phyloP scores from a whole-genome alignment of 2,329 filamentous ascomycete species.

The Aspergillus sp. region DNA sequence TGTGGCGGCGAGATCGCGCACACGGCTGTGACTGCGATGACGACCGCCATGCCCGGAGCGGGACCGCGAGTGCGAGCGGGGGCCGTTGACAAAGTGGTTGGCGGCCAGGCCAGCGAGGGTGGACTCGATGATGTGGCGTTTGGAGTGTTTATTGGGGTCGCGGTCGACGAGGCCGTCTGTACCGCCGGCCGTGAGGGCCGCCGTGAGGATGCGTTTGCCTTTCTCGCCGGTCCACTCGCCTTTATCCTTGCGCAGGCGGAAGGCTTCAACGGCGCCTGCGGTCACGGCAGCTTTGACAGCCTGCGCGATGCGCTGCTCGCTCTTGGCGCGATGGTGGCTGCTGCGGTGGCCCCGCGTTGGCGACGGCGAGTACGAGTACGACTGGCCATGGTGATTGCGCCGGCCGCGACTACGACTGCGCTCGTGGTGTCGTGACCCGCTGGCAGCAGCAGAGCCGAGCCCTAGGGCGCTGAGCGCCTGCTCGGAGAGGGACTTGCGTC shows the following conservation, averaged over 20 bases:
- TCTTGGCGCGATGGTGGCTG: constrained; percentile 50
- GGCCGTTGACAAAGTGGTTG: constrained; percentile 81
- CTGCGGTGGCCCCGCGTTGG: constrained; percentile 51
- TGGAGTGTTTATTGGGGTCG: constrained; percentile 69
- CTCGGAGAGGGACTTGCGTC: constrained; percentile 48
- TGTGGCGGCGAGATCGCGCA: constrained; percentile 43
- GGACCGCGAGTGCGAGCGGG: constrained; percentile 69
- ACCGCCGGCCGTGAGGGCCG: constrained; percentile 78
- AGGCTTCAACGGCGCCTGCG: constrained; percentile 87
- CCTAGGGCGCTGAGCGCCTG: constrained; percentile 56
- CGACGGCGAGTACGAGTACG: constrained; percentile 50
- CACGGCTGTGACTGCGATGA: constrained; percentile 41
- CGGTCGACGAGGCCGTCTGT: constrained; percentile 72
- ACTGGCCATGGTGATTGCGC: constrained; percentile 29
- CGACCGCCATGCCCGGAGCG: constrained; percentile 46
- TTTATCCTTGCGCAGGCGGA: constrained; percentile 82
- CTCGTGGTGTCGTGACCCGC: constrained; percentile 42
- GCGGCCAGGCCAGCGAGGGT: constrained; percentile 85
- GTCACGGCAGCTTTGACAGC: constrained; percentile 87
- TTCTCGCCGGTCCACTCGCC: constrained; percentile 89
- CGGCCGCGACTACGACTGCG: constrained; percentile 45
- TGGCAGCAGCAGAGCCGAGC: constrained; percentile 50
- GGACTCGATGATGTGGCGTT: constrained; percentile 79
- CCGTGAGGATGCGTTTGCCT: constrained; percentile 85
- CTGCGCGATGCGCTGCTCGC: constrained; percentile 67